These are phyloP conservation scores for Curvularia verruculosa DNA, from an alignment of 2,329 filamentous ascomycete genomes.

Conservation along the genomic window DNA sequence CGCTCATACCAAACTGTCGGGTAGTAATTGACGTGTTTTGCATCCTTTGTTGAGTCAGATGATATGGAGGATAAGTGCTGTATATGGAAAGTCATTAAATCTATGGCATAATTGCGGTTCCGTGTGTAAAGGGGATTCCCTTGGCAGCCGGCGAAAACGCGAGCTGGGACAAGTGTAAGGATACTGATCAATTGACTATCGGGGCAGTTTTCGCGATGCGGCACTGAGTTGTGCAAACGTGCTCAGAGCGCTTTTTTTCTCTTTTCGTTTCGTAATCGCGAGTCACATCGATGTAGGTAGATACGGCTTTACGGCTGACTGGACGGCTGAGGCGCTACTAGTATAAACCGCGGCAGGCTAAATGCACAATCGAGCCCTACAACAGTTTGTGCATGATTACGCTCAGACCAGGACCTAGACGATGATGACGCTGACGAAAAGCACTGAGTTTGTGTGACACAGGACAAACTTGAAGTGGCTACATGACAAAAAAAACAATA, in stretches of 20 bases:
- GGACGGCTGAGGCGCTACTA: slow-evolving; percentile 24
- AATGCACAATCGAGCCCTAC: slow-evolving; percentile 34
- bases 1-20: slow-evolving; percentile 23
- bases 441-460: slow-evolving; percentile 18
- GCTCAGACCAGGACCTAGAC: slow-evolving; percentile 34
- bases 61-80: slow-evolving; percentile 17
- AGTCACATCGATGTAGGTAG: slow-evolving; percentile 31
- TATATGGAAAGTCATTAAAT: slow-evolving; percentile 16
- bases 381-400: slow-evolving; percentile 30
- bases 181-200: neutral
- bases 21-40: slow-evolving; percentile 1
- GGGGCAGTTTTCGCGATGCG: slow-evolving; percentile 7
- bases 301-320: slow-evolving; percentile 22
- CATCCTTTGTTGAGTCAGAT: slow-evolving; percentile 14
- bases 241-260: slow-evolving; percentile 20
- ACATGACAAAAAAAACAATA: neutral
- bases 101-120: slow-evolving; percentile 9
- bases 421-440: slow-evolving; percentile 30
- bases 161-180: slow-evolving; percentile 14
- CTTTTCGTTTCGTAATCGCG: slow-evolving; percentile 25
- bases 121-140: neutral
- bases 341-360: slow-evolving; percentile 32
- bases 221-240: slow-evolving; percentile 1
- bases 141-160: slow-evolving; percentile 10
- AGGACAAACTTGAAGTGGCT: slow-evolving; percentile 8